phyloP scores from a whole-genome alignment of 257 asterid species.

The Linaria vulgaris region DNA sequence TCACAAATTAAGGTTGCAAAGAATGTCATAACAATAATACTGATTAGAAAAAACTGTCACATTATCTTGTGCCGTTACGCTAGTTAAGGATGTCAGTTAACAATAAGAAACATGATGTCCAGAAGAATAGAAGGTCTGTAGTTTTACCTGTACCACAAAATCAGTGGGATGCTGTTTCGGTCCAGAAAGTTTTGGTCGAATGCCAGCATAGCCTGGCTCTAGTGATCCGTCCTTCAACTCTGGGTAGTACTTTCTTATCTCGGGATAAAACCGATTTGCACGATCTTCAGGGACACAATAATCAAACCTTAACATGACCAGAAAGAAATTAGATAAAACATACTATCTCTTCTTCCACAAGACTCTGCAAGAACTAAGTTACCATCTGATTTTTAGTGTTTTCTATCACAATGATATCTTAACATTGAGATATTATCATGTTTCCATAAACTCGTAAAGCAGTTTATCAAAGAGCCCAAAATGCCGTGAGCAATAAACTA shows the following conservation, averaged over 20 bases:
- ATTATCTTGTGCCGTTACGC: too few relatives aligned
- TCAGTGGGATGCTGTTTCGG: conserved; percentile 52
- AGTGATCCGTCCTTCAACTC: conserved; percentile 59
- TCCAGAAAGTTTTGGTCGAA: conserved; percentile 81
- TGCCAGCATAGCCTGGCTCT: conserved; percentile 83
- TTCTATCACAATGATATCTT: too few relatives aligned
- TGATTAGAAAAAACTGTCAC: too few relatives aligned
- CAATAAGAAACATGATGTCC: background rate
- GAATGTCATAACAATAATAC: too few relatives aligned
- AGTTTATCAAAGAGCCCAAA: too few relatives aligned
- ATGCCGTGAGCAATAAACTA: too few relatives aligned
- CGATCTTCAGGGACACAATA: conserved; percentile 62
- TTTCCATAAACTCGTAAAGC: too few relatives aligned
- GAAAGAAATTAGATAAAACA: background rate
- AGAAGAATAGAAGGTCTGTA: background rate
- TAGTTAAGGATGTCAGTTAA: background rate
- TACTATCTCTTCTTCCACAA: too few relatives aligned
- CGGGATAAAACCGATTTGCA: conserved; percentile 63
- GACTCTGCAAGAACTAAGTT: too few relatives aligned
- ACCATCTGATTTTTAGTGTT: too few relatives aligned
- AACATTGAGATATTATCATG: too few relatives aligned
- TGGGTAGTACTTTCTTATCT: conserved; percentile 75
- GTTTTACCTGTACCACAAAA: conserved; percentile 72
- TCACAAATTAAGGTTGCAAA: too few relatives aligned
- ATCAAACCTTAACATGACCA: conserved; percentile 51